These are phyloP conservation scores for Epichloe gansuensis DNA, from an alignment of 2,329 filamentous ascomycete species.

Conservation along the genomic window DNA sequence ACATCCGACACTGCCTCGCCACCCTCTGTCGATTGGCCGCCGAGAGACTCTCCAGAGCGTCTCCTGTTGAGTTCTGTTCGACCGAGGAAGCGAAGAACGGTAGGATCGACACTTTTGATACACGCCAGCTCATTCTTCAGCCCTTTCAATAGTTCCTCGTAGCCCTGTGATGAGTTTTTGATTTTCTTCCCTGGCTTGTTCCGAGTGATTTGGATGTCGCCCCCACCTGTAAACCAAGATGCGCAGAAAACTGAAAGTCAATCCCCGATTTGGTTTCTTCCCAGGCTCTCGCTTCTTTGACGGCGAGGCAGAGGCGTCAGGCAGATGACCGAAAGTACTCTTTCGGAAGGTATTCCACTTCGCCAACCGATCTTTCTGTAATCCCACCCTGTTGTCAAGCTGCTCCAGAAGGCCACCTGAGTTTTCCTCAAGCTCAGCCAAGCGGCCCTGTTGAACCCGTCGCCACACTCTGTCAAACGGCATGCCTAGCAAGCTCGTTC, in stretches of 20 bases:
- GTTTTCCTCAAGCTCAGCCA: slow-evolving; percentile 43
- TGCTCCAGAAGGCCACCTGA: slow-evolving; percentile 51
- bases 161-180: slow-evolving; percentile 27
- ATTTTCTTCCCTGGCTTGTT: slow-evolving; percentile 14
- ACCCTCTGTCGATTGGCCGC: slow-evolving; percentile 8
- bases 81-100: slow-evolving; percentile 9
- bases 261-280: slow-evolving; percentile 24
- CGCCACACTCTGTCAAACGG: slow-evolving; percentile 63
- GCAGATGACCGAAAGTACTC: slow-evolving; percentile 28
- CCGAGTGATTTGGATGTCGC: slow-evolving; percentile 14
- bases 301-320: slow-evolving; percentile 10
- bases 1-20: slow-evolving; percentile 31
- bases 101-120: slow-evolving; percentile 12
- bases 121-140: slow-evolving; percentile 29
- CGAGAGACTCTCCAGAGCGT: background rate
- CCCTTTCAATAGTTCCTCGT: slow-evolving; percentile 28
- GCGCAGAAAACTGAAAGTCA: slow-evolving; percentile 41
- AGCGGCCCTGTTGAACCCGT: slow-evolving; percentile 46
- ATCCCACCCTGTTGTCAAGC: slow-evolving; percentile 53
- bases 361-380: slow-evolving; percentile 55
- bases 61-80: background rate
- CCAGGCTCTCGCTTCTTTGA: slow-evolving; percentile 14
- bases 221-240: slow-evolving; percentile 36
- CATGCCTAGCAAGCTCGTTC: slow-evolving; percentile 51
- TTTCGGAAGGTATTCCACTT: slow-evolving; percentile 62